A percentile compares a stretch with the other conserved stretches of the same genome.
Conservation (phyloP, 2,329 filamentous ascomycete genomes). For the Conoideocrella luteorostrata region DNA sequence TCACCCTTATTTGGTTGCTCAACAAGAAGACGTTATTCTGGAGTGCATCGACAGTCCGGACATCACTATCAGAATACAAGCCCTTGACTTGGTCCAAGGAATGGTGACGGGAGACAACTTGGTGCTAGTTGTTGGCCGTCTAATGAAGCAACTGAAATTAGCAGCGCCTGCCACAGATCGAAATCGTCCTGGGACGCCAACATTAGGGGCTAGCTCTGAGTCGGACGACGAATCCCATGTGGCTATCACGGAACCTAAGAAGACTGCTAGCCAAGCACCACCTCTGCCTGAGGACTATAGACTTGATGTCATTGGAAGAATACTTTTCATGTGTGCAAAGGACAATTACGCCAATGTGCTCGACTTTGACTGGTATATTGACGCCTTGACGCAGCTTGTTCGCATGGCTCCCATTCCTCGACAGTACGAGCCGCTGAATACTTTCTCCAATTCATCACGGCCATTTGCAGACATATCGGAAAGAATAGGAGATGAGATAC, state of each 20-base stretch:
- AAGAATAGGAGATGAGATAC: conserved; percentile 75
- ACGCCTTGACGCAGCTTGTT: conserved; percentile 79
- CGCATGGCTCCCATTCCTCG: conserved; percentile 56
- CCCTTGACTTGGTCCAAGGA: conserved; percentile 82
- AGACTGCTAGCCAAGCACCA: conserved; percentile 36
- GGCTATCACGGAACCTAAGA: conserved; percentile 27
- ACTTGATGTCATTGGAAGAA: conserved; percentile 71
- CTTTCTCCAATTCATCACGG: conserved; percentile 20
- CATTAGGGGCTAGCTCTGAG: conserved; percentile 37
- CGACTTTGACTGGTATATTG: conserved; percentile 98
- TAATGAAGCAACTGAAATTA: conserved; percentile 80
- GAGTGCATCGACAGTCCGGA: conserved; percentile 94
- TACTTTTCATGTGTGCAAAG: conserved; percentile 82
- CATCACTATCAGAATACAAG: conserved; percentile 90
- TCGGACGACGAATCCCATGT: conserved; percentile 46
- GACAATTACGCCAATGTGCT: conserved; percentile 79
- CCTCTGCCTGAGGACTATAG: conserved; percentile 82
- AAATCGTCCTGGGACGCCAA: conserved; percentile 34
- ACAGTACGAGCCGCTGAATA: conserved; percentile 29
- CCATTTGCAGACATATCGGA: conserved; percentile 48
- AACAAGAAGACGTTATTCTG: conserved; percentile 94
- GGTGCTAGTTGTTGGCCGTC: conserved; percentile 72
- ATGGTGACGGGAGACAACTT: conserved; percentile 91
- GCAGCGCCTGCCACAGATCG: conserved; percentile 47
- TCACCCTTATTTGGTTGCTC: conserved; percentile 79